A percentile compares a stretch with the other conserved stretches of the same genome.
phyloP scores from a whole-genome alignment of 108 stramenopile species.

The Skeletonema costatum region DNA sequence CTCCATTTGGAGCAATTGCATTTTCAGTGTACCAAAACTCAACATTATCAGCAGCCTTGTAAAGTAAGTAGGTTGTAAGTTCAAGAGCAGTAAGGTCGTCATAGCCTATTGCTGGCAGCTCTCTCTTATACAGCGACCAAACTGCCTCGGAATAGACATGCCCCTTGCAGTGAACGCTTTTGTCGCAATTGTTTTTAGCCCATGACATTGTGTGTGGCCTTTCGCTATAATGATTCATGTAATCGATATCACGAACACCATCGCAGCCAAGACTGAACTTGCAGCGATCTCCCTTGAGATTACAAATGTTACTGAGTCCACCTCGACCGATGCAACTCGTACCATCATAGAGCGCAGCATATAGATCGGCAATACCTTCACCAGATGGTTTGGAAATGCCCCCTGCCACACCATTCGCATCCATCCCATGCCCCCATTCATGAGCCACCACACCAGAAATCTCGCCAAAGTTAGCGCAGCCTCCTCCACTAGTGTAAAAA shows the following conservation, averaged over 20 bases:
- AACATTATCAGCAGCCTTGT: constrained; percentile 29
- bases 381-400: constrained; percentile 33
- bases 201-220: neutral
- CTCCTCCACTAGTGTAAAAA: constrained; percentile 20
- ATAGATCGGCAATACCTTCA: constrained; percentile 40
- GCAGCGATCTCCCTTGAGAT: neutral
- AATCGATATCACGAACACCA: neutral
- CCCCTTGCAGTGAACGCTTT: neutral
- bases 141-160: constrained; percentile 19
- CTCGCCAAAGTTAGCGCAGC: constrained; percentile 28
- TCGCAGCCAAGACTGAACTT: neutral
- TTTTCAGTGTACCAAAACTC: constrained; percentile 15
- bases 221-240: neutral
- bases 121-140: constrained; percentile 24
- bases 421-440: constrained; percentile 29
- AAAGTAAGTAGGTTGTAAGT: constrained; percentile 27
- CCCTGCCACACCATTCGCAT: constrained; percentile 7
- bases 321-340: constrained; percentile 44
- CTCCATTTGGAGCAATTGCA: neutral
- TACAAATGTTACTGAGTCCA: neutral
- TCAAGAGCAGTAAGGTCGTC: constrained; percentile 28
- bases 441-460: constrained; percentile 11
- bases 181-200: neutral
- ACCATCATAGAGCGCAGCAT: constrained; percentile 18
- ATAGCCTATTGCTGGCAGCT: constrained; percentile 13